These are phyloP conservation scores for Piper longum DNA, from an alignment of 164 flowering plant genomes.

Conservation along the genomic window DNA sequence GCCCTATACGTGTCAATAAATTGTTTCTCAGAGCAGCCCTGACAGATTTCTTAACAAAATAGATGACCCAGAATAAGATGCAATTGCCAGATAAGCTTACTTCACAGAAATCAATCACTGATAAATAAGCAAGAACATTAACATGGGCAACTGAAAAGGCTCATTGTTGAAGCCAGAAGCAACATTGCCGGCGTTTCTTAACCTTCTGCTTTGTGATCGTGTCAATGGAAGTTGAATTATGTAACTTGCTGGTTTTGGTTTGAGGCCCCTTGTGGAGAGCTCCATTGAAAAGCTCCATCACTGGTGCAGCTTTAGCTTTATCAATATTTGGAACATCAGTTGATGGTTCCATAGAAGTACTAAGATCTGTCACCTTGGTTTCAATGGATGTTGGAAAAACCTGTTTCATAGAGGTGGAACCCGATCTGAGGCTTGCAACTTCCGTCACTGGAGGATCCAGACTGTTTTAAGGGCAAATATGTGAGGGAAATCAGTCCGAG, in stretches of 20 bases:
- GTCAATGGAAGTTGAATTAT: neutral
- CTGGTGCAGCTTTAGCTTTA: neutral
- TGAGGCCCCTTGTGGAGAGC: neutral
- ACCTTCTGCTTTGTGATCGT: neutral
- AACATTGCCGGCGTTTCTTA: neutral
- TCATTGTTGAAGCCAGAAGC: slow-evolving; percentile 1
- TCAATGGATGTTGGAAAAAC: neutral
- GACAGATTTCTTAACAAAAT: no score
- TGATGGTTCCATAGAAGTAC: neutral
- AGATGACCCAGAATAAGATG: no score
- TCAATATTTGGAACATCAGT: neutral
- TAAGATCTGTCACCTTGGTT: neutral
- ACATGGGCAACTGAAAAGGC: neutral
- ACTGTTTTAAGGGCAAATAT: neutral
- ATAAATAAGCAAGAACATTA: slow-evolving; percentile 10
- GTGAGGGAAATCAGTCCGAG: neutral
- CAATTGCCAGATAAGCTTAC: no score
- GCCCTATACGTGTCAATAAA: no score
- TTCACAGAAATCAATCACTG: no score
- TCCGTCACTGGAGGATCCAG: neutral
- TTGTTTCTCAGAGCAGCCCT: no score
- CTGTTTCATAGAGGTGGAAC: neutral
- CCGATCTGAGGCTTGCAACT: neutral
- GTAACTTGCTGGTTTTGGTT: neutral
- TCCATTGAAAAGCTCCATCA: neutral